Conservation (phyloP, 2,329 filamentous ascomycete species). For the Cladosporium sp. region DNA sequence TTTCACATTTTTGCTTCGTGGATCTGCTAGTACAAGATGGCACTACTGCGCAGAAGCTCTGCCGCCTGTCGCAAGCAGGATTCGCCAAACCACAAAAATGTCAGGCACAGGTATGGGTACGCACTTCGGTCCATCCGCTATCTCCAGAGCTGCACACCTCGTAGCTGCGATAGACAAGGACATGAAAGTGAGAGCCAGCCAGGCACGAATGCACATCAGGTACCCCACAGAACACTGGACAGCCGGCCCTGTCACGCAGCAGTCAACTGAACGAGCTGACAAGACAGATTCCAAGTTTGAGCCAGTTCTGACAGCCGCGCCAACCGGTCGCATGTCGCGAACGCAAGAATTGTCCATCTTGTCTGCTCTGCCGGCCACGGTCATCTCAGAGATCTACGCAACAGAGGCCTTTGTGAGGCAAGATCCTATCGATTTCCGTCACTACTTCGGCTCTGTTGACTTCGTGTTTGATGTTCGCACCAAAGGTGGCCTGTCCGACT, state of each 20-base stretch:
- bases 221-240: background rate
- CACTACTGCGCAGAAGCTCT: background rate
- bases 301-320: background rate
- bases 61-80: background rate
- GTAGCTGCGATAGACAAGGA: background rate
- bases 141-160: background rate
- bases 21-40: background rate
- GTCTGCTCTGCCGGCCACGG: background rate
- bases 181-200: too few species aligned
- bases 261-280: background rate
- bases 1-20: background rate
- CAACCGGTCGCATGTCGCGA: background rate
- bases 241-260: background rate
- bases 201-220: background rate
- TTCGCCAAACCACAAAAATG: background rate
- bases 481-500: background rate
- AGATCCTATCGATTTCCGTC: background rate
- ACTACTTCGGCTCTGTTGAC: background rate
- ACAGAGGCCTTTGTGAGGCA: background rate
- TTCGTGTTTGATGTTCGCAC: constrained; percentile 5
- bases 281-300: background rate
- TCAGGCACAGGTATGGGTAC: background rate
- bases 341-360: background rate
- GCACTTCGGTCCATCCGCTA: background rate
- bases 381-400: background rate